Base-by-base conservation (phyloP, 2,329 filamentous ascomycete species). In the Chrysoporthe cubensis region DNA sequence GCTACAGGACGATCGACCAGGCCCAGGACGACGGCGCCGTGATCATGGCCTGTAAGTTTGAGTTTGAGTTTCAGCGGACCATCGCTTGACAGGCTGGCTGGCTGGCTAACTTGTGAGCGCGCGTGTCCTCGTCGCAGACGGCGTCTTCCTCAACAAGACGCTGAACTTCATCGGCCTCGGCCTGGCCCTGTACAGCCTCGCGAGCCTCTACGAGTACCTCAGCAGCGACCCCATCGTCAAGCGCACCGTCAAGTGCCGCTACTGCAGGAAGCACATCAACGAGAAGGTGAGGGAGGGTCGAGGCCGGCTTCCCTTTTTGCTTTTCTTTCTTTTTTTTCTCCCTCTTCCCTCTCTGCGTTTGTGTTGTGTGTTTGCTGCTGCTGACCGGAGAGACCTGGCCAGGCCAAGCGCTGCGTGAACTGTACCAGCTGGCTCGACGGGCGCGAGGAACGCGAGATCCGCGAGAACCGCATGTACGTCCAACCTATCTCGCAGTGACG, bases 11-110 rank as follows among this genome's bases (percentile, higher is more conserved):
- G 1, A 80, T 91, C 7, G 80, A 86, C 56, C 88, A 91, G 74
- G 91, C 91, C 2, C 83, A 89, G 69, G 85, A 87, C 4, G 91
- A 93, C 71, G 91, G 90, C 1, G 91, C 91, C 1, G 85, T 93
- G 0, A 86, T 93, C 26, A 83, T 92, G 80, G 89, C 90, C 0
- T 66, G 62, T 57, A 64, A 16, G n/a, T 9, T 54, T 37, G 26
- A 26, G 26, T 26, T 26, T 26, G 26, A 26, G 26, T 26, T 26
- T 2, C 26, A 26, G 26, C 26, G 26, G 26, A 26, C 26, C 26
- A 26, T 26, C 26, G 26, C 26, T 26, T 7, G 37, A 40, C 37
- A 7, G 37, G 9, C 37, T 40, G 37, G 59, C 32, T 61, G 57
- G 64, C 40, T 65, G 59, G 11, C 58, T 46, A 4, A 40, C 37